Conservation (phyloP, 495 filamentous ascomycete species). For the Penicillium alfredii region DNA sequence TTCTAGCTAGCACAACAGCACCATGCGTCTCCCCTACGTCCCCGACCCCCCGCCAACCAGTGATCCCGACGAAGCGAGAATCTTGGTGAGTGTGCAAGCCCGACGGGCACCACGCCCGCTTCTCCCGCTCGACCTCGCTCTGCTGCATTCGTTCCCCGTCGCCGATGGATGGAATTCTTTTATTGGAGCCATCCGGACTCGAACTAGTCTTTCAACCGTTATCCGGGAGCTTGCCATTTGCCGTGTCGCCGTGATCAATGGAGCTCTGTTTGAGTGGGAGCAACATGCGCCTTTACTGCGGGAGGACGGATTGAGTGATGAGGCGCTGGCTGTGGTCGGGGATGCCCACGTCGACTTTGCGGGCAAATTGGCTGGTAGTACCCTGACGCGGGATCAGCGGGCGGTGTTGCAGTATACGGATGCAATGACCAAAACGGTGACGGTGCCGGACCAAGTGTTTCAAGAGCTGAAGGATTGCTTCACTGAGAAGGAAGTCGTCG, state of each 20-base stretch:
- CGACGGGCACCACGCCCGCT: slow-evolving; percentile 60
- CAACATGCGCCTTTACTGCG: slow-evolving; percentile 63
- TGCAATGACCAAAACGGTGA: slow-evolving; percentile 64
- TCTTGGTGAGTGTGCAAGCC: slow-evolving; percentile 55
- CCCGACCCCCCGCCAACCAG: slow-evolving; percentile 48
- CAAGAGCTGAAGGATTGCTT: slow-evolving; percentile 52
- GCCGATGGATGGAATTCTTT: slow-evolving; percentile 80
- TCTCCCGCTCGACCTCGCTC: slow-evolving; percentile 63
- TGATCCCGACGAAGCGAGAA: slow-evolving; percentile 42
- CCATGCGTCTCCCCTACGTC: slow-evolving; percentile 69
- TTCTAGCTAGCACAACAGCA: too few species aligned
- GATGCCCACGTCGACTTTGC: slow-evolving; percentile 23
- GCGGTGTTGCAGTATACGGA: slow-evolving; percentile 66
- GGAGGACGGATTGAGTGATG: slow-evolving; percentile 42
- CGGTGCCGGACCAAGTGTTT: slow-evolving; percentile 60
- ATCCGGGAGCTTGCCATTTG: slow-evolving; percentile 68
- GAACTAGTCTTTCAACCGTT: slow-evolving; percentile 52
- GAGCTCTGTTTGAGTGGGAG: slow-evolving; percentile 73
- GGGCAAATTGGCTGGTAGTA: slow-evolving; percentile 13
- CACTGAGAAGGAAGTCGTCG: slow-evolving; percentile 63
- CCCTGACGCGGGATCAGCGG: slow-evolving; percentile 53
- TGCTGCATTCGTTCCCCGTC: slow-evolving; percentile 66
- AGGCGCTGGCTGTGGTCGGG: slow-evolving; percentile 40
- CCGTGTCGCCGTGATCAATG: slow-evolving; percentile 66
- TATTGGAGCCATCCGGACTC: slow-evolving; percentile 65